Percentiles rank a stretch among this genome's conserved stretches.
Conservation (phyloP, 108 stramenopile genomes). For the Cyclotella atomus region DNA sequence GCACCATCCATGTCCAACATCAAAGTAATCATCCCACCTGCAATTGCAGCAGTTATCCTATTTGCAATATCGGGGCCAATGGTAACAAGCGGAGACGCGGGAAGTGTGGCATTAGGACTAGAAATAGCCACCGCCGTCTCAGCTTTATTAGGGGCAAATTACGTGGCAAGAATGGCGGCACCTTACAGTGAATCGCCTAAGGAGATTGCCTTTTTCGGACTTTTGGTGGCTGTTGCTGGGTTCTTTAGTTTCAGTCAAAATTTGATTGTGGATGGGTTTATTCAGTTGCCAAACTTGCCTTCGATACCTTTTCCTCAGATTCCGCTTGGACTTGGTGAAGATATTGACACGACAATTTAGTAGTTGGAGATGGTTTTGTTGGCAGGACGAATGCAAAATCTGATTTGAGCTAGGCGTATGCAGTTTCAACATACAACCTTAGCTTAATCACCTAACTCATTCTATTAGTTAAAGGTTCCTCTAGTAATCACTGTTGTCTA, state of each 20-base stretch:
- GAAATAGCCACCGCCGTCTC: constrained; percentile 77
- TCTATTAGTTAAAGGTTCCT: no score
- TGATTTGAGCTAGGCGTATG: no score
- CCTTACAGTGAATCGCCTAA: constrained; percentile 80
- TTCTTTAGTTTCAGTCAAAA: constrained; percentile 88
- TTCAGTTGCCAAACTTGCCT: constrained; percentile 45
- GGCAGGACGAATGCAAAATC: no score
- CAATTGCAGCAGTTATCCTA: constrained; percentile 67
- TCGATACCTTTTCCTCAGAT: constrained; percentile 52
- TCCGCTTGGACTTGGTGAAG: constrained; percentile 49
- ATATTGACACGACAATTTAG: constrained; percentile 37
- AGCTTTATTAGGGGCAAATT: constrained; percentile 66
- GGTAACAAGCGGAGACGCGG: constrained; percentile 79
- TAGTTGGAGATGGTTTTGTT: not conserved
- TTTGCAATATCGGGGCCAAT: constrained; percentile 76
- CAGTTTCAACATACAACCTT: no score
- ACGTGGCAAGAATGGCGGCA: constrained; percentile 68
- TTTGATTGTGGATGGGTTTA: constrained; percentile 85
- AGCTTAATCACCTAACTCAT: no score
- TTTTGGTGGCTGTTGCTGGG: constrained; percentile 82
- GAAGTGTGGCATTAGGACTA: constrained; percentile 65
- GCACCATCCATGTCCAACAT: constrained; percentile 75
- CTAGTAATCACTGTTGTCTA: no score
- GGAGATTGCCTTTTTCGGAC: constrained; percentile 82
- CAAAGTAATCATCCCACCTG: constrained; percentile 74